Base-by-base conservation (phyloP, 768 basidiomycete species). In the Amanita pallidorosea region DNA sequence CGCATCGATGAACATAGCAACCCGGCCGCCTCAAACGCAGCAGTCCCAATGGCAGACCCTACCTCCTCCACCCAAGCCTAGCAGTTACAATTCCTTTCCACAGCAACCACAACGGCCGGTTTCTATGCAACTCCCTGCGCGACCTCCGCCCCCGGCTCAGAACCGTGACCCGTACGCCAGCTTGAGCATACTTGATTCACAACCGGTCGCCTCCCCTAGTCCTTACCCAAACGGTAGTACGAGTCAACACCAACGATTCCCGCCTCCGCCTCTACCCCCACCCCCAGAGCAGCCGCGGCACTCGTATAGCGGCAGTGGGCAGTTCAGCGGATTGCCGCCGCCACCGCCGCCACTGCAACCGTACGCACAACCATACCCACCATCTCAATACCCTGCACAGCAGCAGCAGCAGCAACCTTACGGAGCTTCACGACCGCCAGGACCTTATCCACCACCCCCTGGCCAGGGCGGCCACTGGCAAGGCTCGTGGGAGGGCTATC, bases 1-100 rank as follows among this genome's bases (percentile, higher is more conserved):
- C 57, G 69, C 77, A 1, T 72, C 75, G 1, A 76, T 88, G 76
- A 79, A 60, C 54, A 47, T 85, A 38, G 27, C 59, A 41, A 55
- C 60, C 45, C 9, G 61, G 13, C 57, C 67, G 3, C 53, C 61
- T 36, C 60, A 54, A 38, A 31, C 56, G 25, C 55, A 53, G 34
- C 54, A 50, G 33, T 56, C 64, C 3, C 58, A 55, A 9, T 62
- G 54, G 45, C 58, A 57, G 38, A 42, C 63, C 13, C 54, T 62
- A 1, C 53, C 63, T 31, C 54, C 59, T 31, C 54, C 59, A 4
- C 57, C 56, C 20, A 57, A 58, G 7, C 49, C 56, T 38, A 42
- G 45, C 12, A 29, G 36, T 22, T 52, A 57, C 52, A 45, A 49
- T 45, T 53, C 52, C 42, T 47, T 53, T 37, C 38, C 35, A 41